Evolutionary conservation across 2,329 filamentous ascomycete genomes (phyloP).

Genomic region (Ophiocordyceps camponoti-rufipedis): DNA sequence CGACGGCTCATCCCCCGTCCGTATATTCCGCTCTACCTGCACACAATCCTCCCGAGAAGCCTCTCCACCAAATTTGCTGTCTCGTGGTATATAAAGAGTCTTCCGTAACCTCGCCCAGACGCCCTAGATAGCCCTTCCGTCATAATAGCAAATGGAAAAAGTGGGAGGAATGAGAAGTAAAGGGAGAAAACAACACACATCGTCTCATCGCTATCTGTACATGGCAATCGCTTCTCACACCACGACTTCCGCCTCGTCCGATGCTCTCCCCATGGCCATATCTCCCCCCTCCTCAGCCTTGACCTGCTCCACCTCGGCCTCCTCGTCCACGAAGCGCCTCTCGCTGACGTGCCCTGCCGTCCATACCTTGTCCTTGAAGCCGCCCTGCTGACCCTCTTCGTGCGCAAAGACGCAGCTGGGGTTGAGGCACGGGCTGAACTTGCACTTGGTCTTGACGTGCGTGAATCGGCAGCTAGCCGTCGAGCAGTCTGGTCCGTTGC

Average conservation of each 20-base stretch:
- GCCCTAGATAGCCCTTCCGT: not conserved
- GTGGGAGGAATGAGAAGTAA: not conserved
- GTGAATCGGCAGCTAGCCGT: slow-evolving; percentile 74
- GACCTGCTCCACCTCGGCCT: slow-evolving; percentile 51
- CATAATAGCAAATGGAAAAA: not conserved
- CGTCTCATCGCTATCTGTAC: not conserved
- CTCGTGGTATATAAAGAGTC: not conserved
- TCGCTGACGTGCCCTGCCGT: slow-evolving; percentile 66
- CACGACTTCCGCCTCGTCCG: slow-evolving; percentile 20
- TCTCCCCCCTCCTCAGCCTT: slow-evolving; percentile 29
- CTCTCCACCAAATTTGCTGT: not conserved
- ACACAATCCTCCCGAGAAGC: not conserved
- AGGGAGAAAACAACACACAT: not conserved
- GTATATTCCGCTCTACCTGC: not conserved
- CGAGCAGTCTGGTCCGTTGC: slow-evolving; percentile 79
- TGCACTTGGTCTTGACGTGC: slow-evolving; percentile 71
- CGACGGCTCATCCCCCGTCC: too few species aligned
- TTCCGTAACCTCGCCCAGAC: too few species aligned
- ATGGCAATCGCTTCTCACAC: slow-evolving; percentile 3
- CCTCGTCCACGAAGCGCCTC: slow-evolving; percentile 67
- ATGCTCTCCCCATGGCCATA: slow-evolving; percentile 17
- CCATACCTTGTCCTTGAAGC: slow-evolving; percentile 84
- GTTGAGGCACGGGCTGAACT: slow-evolving; percentile 82
- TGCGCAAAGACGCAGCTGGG: slow-evolving; percentile 79
- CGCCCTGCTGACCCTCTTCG: slow-evolving; percentile 72